These are phyloP conservation scores for Metschnikowia koreensis DNA, from an alignment of 805 yeast species.

Conservation along the genomic window DNA sequence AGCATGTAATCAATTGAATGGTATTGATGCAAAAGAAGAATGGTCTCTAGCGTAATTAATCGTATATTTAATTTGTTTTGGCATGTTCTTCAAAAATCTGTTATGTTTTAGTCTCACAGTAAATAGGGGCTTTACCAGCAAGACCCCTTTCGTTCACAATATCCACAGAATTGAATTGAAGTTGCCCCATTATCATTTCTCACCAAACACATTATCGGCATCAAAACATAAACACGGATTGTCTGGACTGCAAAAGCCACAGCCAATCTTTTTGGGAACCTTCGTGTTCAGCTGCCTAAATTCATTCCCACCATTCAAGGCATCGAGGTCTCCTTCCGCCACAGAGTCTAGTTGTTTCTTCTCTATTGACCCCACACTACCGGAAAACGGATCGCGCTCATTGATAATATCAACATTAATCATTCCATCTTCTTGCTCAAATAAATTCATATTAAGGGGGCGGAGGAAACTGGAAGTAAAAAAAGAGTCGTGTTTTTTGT, in stretches of 20 bases:
- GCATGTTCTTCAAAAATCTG: neutral
- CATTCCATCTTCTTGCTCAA: slow-evolving; percentile 17
- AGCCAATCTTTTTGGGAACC: slow-evolving; percentile 18
- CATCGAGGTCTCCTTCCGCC: neutral
- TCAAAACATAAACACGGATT: slow-evolving; percentile 44
- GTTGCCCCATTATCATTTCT: slow-evolving; percentile 4
- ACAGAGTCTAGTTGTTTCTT: neutral
- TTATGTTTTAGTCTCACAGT: neutral
- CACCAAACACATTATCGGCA: slow-evolving; percentile 27
- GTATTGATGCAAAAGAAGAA: neutral
- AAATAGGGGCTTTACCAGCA: neutral
- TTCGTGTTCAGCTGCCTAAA: slow-evolving; percentile 4
- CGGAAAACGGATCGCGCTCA: slow-evolving; percentile 15
- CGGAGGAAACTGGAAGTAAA: slow-evolving; percentile 20
- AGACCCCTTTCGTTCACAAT: neutral
- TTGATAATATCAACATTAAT: slow-evolving; percentile 18
- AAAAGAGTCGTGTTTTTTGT: neutral
- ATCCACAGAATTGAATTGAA: neutral
- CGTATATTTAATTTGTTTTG: neutral
- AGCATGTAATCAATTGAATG: slow-evolving; percentile 7
- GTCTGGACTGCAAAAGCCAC: slow-evolving; percentile 40
- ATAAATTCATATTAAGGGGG: slow-evolving; percentile 18
- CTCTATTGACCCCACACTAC: slow-evolving; percentile 5
- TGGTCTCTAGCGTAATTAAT: neutral
- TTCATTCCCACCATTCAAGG: slow-evolving; percentile 1